phyloP scores from a whole-genome alignment of 2,329 filamentous ascomycete genomes.

The Phialophora chinensis region DNA sequence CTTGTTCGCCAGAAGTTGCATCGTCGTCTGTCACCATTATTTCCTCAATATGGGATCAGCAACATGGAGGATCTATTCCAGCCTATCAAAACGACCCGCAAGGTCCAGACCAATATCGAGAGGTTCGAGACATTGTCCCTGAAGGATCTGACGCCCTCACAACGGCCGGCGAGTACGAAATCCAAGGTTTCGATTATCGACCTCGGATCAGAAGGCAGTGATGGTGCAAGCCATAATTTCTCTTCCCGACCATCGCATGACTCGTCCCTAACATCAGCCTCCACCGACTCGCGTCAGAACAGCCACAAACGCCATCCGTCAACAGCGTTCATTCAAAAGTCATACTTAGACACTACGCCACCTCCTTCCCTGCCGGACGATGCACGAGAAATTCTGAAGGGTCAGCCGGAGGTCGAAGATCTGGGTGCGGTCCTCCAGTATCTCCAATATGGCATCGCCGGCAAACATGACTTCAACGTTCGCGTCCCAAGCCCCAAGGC shows the following conservation, averaged over 20 bases:
- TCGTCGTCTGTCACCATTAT: not conserved
- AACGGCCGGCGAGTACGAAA: conserved; percentile 21
- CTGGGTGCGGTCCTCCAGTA: conserved; percentile 62
- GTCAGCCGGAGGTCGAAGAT: conserved; percentile 66
- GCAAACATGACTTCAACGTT: conserved; percentile 54
- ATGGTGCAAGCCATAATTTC: conserved; percentile 23
- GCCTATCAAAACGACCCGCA: conserved; percentile 61
- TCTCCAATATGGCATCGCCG: conserved; percentile 49
- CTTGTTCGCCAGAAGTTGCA: not conserved
- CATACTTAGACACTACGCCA: conserved; percentile 31
- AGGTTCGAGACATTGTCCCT: conserved; percentile 47
- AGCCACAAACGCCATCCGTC: conserved; percentile 35
- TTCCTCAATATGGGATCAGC: conserved; percentile 18
- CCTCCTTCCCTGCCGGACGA: conserved; percentile 49
- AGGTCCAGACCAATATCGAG: conserved; percentile 53
- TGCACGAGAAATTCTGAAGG: conserved; percentile 65
- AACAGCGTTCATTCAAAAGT: conserved; percentile 36
- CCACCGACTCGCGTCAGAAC: conserved; percentile 14
- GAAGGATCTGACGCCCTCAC: conserved; percentile 22
- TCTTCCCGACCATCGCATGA: conserved; percentile 31
- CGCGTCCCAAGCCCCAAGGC: conserved; percentile 68
- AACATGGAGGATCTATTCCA: conserved; percentile 62
- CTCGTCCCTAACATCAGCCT: conserved; percentile 45
- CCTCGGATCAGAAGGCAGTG: conserved; percentile 22
- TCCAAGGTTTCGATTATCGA: conserved; percentile 36